phyloP scores from a whole-genome alignment of 768 basidiomycete genomes.

The Trametes sanguinea region DNA sequence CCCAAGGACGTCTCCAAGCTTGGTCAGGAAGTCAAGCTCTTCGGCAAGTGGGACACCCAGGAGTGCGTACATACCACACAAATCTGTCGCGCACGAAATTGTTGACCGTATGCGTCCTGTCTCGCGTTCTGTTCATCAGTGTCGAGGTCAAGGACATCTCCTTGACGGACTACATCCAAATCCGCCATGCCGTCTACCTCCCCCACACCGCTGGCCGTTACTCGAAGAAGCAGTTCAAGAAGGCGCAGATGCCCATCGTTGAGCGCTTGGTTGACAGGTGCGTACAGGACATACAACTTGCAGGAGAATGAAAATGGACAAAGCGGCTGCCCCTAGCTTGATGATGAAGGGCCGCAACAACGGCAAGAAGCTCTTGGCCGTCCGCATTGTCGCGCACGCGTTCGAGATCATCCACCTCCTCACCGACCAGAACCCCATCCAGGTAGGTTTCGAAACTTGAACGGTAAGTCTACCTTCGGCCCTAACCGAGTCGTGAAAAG shows the following conservation, averaged over 20 bases:
- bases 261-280: slow-evolving; percentile 98
- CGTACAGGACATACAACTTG: slow-evolving; percentile 28
- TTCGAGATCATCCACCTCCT: slow-evolving; percentile 99
- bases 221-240: slow-evolving; percentile 99
- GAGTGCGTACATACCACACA: slow-evolving; percentile 64
- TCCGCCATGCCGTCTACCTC: slow-evolving; percentile 95
- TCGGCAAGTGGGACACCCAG: slow-evolving; percentile 98
- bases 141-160: slow-evolving; percentile 99
- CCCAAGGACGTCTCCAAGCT: slow-evolving; percentile 82
- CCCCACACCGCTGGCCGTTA: slow-evolving; percentile 99
- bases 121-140: slow-evolving; percentile 41
- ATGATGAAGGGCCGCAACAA: slow-evolving; percentile 99
- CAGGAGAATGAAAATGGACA: neutral
- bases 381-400: slow-evolving; percentile 98
- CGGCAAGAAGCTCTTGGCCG: slow-evolving; percentile 98
- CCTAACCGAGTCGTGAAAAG: slow-evolving; percentile 36
- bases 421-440: slow-evolving; percentile 99
- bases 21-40: slow-evolving; percentile 90
- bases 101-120: slow-evolving; percentile 1
- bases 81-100: slow-evolving; percentile 4
- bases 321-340: slow-evolving; percentile 52
- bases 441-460: slow-evolving; percentile 52
- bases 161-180: slow-evolving; percentile 98
- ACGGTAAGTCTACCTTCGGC: neutral
- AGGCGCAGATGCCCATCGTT: slow-evolving; percentile 99